Percentiles rank a stretch among this genome's conserved stretches.
Conservation (phyloP, 306 rosid species). For the Chamaecrista fasciculata region DNA sequence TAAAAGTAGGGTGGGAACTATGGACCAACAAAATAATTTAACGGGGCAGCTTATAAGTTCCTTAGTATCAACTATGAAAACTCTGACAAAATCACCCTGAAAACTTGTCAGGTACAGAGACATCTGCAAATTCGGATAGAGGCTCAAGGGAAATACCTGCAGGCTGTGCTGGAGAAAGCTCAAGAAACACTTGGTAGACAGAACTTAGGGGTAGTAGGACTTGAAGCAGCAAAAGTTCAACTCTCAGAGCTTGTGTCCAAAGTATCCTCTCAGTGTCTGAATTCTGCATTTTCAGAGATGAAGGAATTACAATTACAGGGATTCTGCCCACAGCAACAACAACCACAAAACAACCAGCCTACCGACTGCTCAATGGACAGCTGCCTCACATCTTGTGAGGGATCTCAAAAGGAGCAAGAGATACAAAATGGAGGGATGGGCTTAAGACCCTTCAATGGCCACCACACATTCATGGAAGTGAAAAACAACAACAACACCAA, state of each 20-base stretch:
- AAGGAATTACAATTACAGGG: constrained; percentile 50
- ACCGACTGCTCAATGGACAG: constrained; percentile 72
- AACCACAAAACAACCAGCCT: constrained; percentile 43
- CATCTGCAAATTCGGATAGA: constrained; percentile 80
- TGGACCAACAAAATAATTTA: background rate
- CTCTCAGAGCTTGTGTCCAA: constrained; percentile 78
- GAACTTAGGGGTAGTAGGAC: constrained; percentile 62
- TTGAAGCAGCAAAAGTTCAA: constrained; percentile 81
- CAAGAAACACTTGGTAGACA: constrained; percentile 81
- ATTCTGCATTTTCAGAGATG: constrained; percentile 58
- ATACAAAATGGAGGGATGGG: constrained; percentile 42
- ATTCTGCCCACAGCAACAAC: constrained; percentile 37
- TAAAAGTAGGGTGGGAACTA: background rate
- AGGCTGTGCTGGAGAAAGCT: constrained; percentile 80
- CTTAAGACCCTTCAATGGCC: constrained; percentile 39
- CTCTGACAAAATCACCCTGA: constrained; percentile 11
- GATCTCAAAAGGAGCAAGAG: constrained; percentile 57
- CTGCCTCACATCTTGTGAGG: constrained; percentile 75
- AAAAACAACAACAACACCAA: constrained; percentile 28
- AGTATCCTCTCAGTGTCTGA: constrained; percentile 70
- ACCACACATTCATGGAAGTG: constrained; percentile 30
- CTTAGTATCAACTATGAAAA: background rate
- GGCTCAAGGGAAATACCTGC: constrained; percentile 88
- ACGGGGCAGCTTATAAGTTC: background rate
- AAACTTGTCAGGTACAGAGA: constrained; percentile 70